Conservation (phyloP, 2,329 filamentous ascomycete genomes). For the Pyrenochaeta sp. region DNA sequence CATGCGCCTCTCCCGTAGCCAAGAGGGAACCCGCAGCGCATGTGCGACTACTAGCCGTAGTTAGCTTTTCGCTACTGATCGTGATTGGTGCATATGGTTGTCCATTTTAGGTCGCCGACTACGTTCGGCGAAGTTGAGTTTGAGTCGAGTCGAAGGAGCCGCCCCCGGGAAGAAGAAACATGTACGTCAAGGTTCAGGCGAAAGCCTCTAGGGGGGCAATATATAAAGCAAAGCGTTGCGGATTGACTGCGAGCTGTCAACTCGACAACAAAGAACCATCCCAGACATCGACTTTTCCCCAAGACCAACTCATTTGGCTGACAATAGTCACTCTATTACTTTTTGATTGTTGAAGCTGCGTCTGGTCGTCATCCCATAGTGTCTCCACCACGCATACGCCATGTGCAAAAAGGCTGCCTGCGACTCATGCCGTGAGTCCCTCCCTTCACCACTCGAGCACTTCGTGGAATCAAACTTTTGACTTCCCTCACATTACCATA, state of each 20-base stretch:
- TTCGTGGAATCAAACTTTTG: background rate
- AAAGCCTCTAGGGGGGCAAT: background rate
- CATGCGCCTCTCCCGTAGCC: slow-evolving; percentile 19
- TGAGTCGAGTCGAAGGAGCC: background rate
- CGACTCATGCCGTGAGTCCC: slow-evolving; percentile 67
- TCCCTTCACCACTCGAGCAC: background rate
- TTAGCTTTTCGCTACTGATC: background rate
- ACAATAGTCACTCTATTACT: background rate
- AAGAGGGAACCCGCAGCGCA: slow-evolving; percentile 6
- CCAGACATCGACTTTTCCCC: no score
- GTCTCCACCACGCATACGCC: slow-evolving; percentile 10
- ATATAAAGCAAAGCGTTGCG: background rate
- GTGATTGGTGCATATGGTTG: slow-evolving; percentile 16
- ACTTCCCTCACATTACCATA: background rate
- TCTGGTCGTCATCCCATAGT: background rate
- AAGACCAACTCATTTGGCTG: no score
- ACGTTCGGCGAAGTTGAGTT: slow-evolving; percentile 19
- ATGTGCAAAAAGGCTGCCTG: slow-evolving; percentile 75
- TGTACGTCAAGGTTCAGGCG: background rate
- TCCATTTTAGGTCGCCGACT: slow-evolving; percentile 29
- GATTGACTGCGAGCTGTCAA: background rate
- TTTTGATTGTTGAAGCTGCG: background rate
- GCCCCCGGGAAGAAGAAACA: background rate
- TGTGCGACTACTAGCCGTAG: slow-evolving; percentile 2
- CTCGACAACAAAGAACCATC: no score